Evolutionary conservation across 306 rosid genomes (phyloP), one percentile per base, ranked within the genome.

Genomic region (Vigna nakashimae): DNA sequence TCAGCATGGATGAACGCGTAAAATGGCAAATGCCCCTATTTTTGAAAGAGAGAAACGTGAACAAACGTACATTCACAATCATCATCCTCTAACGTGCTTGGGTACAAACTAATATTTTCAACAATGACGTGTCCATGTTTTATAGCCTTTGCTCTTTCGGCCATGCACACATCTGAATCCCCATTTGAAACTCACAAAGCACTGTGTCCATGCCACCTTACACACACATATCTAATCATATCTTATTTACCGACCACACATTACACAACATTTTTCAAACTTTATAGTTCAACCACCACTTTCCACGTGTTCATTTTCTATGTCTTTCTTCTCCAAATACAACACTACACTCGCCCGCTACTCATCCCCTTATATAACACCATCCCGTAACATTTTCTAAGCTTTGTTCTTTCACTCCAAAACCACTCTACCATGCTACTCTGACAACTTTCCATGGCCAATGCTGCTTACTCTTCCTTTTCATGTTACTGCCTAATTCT

Each of bases 251-350:
- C 95, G 90, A 80, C 97, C 93, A 85, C 81, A 60, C 83, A 79
- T 32, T 30, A 43, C 48, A 15, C 80, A 40, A 48, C 40, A 1
- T 57, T 89, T 90, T 88, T 92, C 97, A 88, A 94, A 62, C 28
- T 68, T 34, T 68, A 62, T 91, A 88, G 98, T 78, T 94, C 96
- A 91, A 87, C 98, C 28, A 91, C 96, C 86, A 14, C 71, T 34
- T 5, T 60, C 69, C 81, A 88, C 87, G 87, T 90, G 86, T 81
- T 72, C 63, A 58, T 64, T 69, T 51, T 18, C 22, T 56, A 12
- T 30, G 11, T 9, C 30, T 55, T 74, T 74, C 80, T 82, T 77
- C 67, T 65, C 71, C 74, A 30, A 50, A n/a, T 63, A 13, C 17
- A 76, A 69, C 85, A 63, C 80, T 42, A 66, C 80, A 13, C 52